These are phyloP conservation scores for Mucor circinelloides DNA, from an alignment of 371 early-diverging fungal species.

Conservation along the genomic window DNA sequence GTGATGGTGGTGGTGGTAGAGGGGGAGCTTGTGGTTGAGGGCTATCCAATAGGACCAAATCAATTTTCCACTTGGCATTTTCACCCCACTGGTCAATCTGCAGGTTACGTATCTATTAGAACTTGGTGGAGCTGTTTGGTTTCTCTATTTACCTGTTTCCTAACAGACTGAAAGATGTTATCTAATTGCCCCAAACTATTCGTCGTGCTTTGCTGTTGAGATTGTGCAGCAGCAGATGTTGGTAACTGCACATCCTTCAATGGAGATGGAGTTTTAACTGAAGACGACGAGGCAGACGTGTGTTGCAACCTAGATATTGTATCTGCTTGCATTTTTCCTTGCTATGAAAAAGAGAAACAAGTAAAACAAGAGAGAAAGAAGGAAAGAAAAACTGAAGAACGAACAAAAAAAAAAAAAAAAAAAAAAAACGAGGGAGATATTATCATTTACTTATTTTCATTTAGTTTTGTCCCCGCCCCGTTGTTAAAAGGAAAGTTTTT, in stretches of 20 bases:
- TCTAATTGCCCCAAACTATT: conserved; percentile 20
- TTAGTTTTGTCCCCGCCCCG: conserved; percentile 9
- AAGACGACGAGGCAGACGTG: conserved; percentile 12
- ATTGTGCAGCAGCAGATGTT: neutral
- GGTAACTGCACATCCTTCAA: neutral
- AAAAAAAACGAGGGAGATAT: conserved; percentile 15
- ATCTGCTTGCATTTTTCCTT: conserved; percentile 16
- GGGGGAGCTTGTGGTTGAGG: conserved; percentile 9
- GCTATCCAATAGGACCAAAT: conserved; percentile 34
- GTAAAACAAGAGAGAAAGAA: conserved; percentile 3
- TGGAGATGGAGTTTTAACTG: conserved; percentile 23
- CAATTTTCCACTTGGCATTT: conserved; percentile 44
- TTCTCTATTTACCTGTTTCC: conserved; percentile 18
- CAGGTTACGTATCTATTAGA: neutral
- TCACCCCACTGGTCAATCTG: conserved; percentile 45
- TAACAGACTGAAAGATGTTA: conserved; percentile 27
- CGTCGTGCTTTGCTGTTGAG: neutral
- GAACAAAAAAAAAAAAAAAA: conserved; percentile 5
- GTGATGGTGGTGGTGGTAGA: neutral
- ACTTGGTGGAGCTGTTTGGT: neutral
- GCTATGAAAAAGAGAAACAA: conserved; percentile 3
- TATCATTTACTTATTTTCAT: neutral
- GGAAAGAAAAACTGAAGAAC: neutral
- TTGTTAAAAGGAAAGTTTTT: neutral
- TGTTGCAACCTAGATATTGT: conserved; percentile 17